These are phyloP conservation scores for Fibroporia radiculosa DNA, from an alignment of 768 basidiomycete species.

Conservation along the genomic window DNA sequence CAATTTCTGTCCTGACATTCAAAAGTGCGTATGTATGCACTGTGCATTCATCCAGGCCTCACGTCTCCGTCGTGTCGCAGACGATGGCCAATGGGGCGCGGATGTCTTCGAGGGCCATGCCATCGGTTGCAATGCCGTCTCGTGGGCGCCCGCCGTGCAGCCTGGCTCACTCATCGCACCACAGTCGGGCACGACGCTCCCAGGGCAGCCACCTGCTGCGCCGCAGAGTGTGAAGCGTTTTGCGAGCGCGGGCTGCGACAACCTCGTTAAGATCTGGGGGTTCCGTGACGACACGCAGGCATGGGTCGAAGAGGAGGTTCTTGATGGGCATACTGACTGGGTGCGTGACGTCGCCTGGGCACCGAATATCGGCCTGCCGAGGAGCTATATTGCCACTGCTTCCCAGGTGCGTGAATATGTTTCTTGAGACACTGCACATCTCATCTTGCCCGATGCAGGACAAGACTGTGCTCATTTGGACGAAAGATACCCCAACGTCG, in stretches of 20 bases:
- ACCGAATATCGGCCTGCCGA: slow-evolving; percentile 90
- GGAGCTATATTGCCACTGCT: slow-evolving; percentile 93
- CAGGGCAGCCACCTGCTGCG: slow-evolving; percentile 33
- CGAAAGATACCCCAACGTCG: slow-evolving; percentile 66
- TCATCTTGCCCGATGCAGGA: slow-evolving; percentile 34
- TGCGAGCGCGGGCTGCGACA: slow-evolving; percentile 94
- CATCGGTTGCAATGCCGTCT: slow-evolving; percentile 94
- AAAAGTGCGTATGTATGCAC: slow-evolving; percentile 59
- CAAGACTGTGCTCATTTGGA: slow-evolving; percentile 87
- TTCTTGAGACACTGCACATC: neutral
- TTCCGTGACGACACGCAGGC: slow-evolving; percentile 82
- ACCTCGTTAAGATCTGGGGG: slow-evolving; percentile 90
- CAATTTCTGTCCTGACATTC: slow-evolving; percentile 92
- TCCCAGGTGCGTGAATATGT: slow-evolving; percentile 52
- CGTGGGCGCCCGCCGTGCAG: slow-evolving; percentile 91
- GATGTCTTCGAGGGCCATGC: slow-evolving; percentile 95
- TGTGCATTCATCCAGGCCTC: neutral
- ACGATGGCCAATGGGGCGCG: slow-evolving; percentile 94
- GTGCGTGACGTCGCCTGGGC: slow-evolving; percentile 99
- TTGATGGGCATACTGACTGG: slow-evolving; percentile 96
- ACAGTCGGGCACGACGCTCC: slow-evolving; percentile 40
- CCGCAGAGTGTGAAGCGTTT: slow-evolving; percentile 73
- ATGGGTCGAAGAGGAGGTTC: slow-evolving; percentile 85
- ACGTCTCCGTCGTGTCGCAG: slow-evolving; percentile 32
- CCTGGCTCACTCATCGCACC: slow-evolving; percentile 81